Percentiles rank a stretch among this genome's conserved stretches.
phyloP scores from a whole-genome alignment of 306 rosid species.

The Erythrophleum fordii region DNA sequence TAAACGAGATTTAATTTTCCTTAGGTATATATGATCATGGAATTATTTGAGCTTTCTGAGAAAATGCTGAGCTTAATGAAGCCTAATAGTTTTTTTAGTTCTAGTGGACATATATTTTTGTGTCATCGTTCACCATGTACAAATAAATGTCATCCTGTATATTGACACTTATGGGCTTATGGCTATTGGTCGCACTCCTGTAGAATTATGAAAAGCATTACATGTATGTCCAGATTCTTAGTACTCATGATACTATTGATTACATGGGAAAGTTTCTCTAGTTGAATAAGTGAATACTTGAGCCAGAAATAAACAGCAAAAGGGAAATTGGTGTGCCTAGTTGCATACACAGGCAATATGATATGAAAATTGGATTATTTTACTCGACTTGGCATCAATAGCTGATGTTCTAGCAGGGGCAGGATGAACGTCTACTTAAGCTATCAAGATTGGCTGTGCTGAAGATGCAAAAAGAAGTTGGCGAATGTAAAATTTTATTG shows the following conservation, averaged over 20 bases:
- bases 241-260: slow-evolving; percentile 3
- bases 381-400: slow-evolving; percentile 12
- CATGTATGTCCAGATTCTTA: background rate
- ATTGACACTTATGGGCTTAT: background rate
- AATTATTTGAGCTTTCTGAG: background rate
- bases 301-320: background rate
- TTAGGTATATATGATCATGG: background rate
- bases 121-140: background rate
- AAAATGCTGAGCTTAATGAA: background rate
- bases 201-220: background rate
- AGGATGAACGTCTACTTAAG: background rate
- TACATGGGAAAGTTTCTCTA: background rate
- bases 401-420: slow-evolving; percentile 6
- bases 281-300: background rate
- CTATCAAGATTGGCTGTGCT: background rate
- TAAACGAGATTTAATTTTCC: background rate
- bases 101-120: background rate
- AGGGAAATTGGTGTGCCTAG: background rate
- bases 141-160: slow-evolving; percentile 13
- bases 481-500: slow-evolving; percentile 11
- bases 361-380: slow-evolving; percentile 5
- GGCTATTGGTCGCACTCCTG: background rate
- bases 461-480: background rate
- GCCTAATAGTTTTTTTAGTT: background rate
- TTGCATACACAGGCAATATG: background rate